A percentile compares a stretch with the other conserved stretches of the same genome.
Evolutionary conservation across 2,329 filamentous ascomycete genomes (phyloP).

Genomic region (Ascochyta rabiei): DNA sequence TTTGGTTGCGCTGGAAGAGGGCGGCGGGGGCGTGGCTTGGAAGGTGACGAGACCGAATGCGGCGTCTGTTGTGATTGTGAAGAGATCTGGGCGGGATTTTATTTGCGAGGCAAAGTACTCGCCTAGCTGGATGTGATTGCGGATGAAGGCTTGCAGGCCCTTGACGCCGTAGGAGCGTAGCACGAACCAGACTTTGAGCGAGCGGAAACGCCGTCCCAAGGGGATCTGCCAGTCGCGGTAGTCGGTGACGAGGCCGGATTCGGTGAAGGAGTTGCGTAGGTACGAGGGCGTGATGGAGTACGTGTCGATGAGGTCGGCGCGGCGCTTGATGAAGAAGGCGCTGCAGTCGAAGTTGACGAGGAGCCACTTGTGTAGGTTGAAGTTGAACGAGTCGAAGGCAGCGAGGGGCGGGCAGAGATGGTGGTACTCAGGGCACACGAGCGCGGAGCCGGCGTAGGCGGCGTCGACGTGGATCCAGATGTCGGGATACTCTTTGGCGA

Average conservation of each 20-base stretch:
- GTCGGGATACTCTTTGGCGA: conserved; percentile 60
- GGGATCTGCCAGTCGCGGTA: conserved; percentile 98
- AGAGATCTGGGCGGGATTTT: conserved; percentile 67
- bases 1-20: not conserved
- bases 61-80: conserved; percentile 75
- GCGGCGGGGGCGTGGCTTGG: conserved; percentile 54
- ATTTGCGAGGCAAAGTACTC: conserved; percentile 71
- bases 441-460: conserved; percentile 86
- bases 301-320: conserved; percentile 77
- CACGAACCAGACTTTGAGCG: conserved; percentile 95
- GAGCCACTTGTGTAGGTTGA: conserved; percentile 98
- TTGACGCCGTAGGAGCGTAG: conserved; percentile 79
- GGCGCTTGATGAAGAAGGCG: conserved; percentile 77
- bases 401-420: conserved; percentile 66
- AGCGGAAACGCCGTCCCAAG: conserved; percentile 84
- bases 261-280: conserved; percentile 79
- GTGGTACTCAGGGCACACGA: conserved; percentile 82
- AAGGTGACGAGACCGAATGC: conserved; percentile 84
- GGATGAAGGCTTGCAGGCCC: conserved; percentile 76
- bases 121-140: conserved; percentile 71
- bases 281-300: conserved; percentile 81
- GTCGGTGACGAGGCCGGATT: conserved; percentile 85
- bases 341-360: conserved; percentile 88
- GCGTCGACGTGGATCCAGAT: conserved; percentile 95
- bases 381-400: conserved; percentile 84